Conservation (phyloP, 2,329 filamentous ascomycete species). For the Pseudogymnoascus sp. region DNA sequence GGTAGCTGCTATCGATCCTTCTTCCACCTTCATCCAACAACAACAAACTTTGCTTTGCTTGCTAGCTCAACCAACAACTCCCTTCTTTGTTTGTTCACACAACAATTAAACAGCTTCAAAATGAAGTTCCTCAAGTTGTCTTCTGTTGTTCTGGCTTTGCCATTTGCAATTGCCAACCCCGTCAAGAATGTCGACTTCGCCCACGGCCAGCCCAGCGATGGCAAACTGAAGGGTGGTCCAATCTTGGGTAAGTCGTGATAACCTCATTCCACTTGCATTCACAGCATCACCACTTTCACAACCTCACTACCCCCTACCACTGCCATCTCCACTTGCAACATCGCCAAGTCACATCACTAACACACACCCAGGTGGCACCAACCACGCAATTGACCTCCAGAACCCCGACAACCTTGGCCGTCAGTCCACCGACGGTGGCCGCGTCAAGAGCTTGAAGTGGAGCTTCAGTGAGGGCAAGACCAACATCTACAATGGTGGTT, state of each 20-base stretch:
- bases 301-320: neutral
- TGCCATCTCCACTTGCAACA: neutral
- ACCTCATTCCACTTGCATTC: neutral
- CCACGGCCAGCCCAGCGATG: constrained; percentile 51
- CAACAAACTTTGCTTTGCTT: constrained; percentile 1
- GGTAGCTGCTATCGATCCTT: constrained; percentile 3
- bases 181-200: constrained; percentile 33
- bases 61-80: neutral
- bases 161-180: constrained; percentile 1
- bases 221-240: constrained; percentile 51
- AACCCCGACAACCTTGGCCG: constrained; percentile 59
- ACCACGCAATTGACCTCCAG: constrained; percentile 52
- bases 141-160: neutral
- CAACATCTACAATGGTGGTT: constrained; percentile 55
- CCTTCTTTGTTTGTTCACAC: neutral
- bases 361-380: constrained; percentile 51
- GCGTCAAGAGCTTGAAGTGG: constrained; percentile 63
- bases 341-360: constrained; percentile 16
- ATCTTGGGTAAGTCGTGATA: constrained; percentile 44
- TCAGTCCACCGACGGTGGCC: constrained; percentile 56
- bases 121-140: constrained; percentile 4
- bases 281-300: too few relatives aligned
- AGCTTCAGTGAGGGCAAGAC: constrained; percentile 64
- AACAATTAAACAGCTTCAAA: neutral
- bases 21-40: neutral